These are phyloP conservation scores for Chaetoceros muelleri DNA, from an alignment of 108 stramenopile genomes.

Conservation along the genomic window DNA sequence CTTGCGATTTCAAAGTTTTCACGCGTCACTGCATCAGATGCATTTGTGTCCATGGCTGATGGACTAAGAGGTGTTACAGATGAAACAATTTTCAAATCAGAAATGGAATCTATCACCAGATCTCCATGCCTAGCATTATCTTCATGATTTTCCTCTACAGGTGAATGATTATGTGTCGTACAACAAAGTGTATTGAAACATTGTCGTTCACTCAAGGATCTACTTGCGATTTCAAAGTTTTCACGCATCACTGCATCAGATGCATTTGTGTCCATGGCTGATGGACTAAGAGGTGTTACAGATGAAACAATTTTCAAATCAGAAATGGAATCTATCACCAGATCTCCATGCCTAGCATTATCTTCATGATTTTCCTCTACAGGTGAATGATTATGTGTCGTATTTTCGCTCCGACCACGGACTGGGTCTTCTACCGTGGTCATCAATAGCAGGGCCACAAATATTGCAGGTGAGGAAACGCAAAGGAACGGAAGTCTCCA, in stretches of 20 bases:
- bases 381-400: not conserved
- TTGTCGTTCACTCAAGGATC: not conserved
- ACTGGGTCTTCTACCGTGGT: constrained; percentile 51
- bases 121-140: not conserved
- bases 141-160: not conserved
- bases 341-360: not conserved
- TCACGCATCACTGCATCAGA: not conserved
- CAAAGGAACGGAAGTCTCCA: constrained; percentile 79
- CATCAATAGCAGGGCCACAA: constrained; percentile 49
- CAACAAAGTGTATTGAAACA: not conserved
- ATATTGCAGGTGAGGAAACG: constrained; percentile 53
- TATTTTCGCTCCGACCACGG: constrained; percentile 54
- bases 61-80: not conserved
- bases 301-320: not conserved
- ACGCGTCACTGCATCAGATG: not conserved
- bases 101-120: not conserved
- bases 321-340: constrained; percentile 1
- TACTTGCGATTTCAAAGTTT: constrained; percentile 3
- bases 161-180: not conserved
- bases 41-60: not conserved
- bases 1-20: constrained; percentile 4
- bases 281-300: too few relatives aligned
- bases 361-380: not conserved
- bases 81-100: not conserved
- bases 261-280: not conserved